Conservation (phyloP, 441 rosid genomes). For the Capsella rubella region DNA sequence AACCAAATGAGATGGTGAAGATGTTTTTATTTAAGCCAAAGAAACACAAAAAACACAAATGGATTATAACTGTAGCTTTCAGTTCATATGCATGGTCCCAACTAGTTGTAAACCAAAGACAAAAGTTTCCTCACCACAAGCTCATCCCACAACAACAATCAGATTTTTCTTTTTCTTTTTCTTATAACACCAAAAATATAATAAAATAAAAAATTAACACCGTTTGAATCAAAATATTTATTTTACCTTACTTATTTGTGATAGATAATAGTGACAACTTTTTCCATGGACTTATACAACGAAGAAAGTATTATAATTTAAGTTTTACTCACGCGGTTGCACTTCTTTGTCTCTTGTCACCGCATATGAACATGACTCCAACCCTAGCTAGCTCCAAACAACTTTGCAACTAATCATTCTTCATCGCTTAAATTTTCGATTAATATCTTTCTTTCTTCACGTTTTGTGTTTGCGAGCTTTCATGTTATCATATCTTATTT, state of each 20-base stretch:
- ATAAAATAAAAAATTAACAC: neutral
- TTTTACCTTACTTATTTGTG: slow-evolving; percentile 1
- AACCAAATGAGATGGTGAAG: neutral
- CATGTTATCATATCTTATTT: neutral
- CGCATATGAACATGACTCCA: neutral
- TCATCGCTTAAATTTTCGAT: neutral
- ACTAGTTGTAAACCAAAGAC: slow-evolving; percentile 39
- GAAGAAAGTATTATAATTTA: slow-evolving; percentile 16
- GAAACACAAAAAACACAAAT: neutral
- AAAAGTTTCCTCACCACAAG: slow-evolving; percentile 38
- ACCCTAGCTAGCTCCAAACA: neutral
- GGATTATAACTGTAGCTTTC: slow-evolving; percentile 29
- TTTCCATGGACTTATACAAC: slow-evolving; percentile 1
- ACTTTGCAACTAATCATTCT: slow-evolving; percentile 10
- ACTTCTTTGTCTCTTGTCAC: slow-evolving; percentile 25
- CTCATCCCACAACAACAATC: slow-evolving; percentile 18
- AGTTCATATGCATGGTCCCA: slow-evolving; percentile 32
- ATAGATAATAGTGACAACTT: slow-evolving; percentile 19
- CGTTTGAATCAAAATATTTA: neutral
- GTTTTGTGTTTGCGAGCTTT: neutral
- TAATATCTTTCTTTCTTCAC: neutral
- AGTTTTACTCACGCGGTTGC: slow-evolving; percentile 36
- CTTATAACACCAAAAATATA: neutral
- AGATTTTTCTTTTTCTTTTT: slow-evolving; percentile 40
- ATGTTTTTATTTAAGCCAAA: neutral